phyloP scores from a whole-genome alignment of 768 basidiomycete species.

The Boletus reticulatus region DNA sequence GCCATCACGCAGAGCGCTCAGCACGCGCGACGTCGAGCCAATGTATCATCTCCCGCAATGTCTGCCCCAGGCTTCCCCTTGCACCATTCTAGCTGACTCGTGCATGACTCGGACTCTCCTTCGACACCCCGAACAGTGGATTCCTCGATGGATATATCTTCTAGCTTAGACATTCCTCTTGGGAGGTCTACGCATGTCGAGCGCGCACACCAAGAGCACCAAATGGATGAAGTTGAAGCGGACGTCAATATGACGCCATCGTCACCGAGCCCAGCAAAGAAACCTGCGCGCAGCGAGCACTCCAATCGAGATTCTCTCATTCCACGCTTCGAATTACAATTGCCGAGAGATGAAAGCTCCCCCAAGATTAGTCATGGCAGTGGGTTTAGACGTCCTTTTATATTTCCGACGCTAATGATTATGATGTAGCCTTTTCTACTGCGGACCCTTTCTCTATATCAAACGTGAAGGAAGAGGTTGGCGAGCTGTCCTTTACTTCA shows the following conservation, averaged over 20 bases:
- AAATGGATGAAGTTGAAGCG: slow-evolving; percentile 33
- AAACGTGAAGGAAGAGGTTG: slow-evolving; percentile 23
- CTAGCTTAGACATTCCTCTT: slow-evolving; percentile 24
- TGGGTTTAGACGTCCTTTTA: slow-evolving; percentile 8
- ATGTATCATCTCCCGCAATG: slow-evolving; percentile 31
- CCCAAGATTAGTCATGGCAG: slow-evolving; percentile 15
- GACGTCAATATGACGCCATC: slow-evolving; percentile 47
- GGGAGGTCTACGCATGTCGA: slow-evolving; percentile 41
- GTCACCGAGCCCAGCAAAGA: slow-evolving; percentile 46
- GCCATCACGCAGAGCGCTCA: slow-evolving; percentile 54
- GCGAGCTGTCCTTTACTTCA: slow-evolving; percentile 27
- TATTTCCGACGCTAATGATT: not conserved
- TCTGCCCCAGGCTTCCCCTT: slow-evolving; percentile 38
- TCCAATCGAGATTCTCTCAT: slow-evolving; percentile 31
- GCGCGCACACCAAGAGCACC: slow-evolving; percentile 27
- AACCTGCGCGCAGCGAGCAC: slow-evolving; percentile 11
- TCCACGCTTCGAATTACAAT: slow-evolving; percentile 32
- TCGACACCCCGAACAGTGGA: slow-evolving; percentile 22
- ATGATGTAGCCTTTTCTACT: slow-evolving; percentile 8
- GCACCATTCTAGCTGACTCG: slow-evolving; percentile 15
- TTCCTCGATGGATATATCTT: slow-evolving; percentile 24
- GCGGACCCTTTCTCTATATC: slow-evolving; percentile 22
- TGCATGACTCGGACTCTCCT: slow-evolving; percentile 14
- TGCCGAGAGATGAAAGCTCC: slow-evolving; percentile 18
- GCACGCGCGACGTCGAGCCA: slow-evolving; percentile 31